Conservation (phyloP, 331 rosid genomes). For the Pyracantha coccinea region DNA sequence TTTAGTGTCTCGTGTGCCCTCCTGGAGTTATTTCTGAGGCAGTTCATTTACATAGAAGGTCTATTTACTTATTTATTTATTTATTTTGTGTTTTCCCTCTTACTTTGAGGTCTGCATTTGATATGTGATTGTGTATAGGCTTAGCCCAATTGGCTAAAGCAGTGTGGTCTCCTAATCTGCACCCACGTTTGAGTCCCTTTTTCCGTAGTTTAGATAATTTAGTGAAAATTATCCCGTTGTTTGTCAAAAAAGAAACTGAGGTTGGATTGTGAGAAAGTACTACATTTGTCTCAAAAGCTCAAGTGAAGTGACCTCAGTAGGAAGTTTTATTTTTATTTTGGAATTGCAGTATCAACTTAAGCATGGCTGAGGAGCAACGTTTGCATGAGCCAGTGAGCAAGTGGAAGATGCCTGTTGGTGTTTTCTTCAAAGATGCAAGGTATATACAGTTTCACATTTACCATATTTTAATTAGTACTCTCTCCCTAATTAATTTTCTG, state of each 20-base stretch:
- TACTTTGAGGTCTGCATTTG: too few species aligned
- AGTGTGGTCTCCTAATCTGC: background rate
- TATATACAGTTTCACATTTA: slow-evolving; percentile 18
- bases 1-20: background rate
- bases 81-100: too few species aligned
- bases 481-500: background rate
- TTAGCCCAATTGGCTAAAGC: background rate
- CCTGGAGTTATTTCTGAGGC: background rate
- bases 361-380: slow-evolving; percentile 36
- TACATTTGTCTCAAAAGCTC: background rate
- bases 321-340: background rate
- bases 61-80: background rate
- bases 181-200: background rate
- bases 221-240: background rate
- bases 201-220: background rate
- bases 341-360: background rate
- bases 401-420: slow-evolving; percentile 56
- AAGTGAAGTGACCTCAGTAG: background rate
- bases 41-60: background rate
- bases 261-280: background rate
- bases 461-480: background rate
- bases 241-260: background rate
- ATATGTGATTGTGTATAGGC: background rate
- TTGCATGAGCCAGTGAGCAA: slow-evolving; percentile 23
- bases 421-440: slow-evolving; percentile 90